phyloP scores from a whole-genome alignment of 148 eudicot genomes.

The Rhododendron mucronatum region DNA sequence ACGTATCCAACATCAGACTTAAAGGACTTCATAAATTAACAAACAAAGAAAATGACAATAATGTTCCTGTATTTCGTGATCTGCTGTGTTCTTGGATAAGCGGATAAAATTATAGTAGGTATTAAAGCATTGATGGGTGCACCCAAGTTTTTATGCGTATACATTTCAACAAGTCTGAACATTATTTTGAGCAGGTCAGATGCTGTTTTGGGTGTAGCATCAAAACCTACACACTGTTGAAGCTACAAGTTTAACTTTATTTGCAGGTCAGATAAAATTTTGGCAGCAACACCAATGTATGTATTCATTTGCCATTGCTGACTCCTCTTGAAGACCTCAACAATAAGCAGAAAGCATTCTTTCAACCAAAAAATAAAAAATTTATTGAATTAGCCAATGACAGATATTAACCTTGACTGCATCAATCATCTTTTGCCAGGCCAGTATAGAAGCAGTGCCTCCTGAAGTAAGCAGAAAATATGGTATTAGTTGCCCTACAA shows the following conservation, averaged over 20 bases:
- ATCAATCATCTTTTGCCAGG: constrained; percentile 47
- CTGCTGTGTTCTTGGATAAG: neutral
- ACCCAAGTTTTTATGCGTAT: neutral
- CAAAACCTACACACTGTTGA: neutral
- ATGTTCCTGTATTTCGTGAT: neutral
- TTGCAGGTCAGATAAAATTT: neutral
- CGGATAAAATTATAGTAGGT: neutral
- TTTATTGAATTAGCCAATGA: neutral
- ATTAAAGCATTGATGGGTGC: neutral
- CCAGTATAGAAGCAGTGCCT: constrained; percentile 5
- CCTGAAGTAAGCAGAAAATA: constrained; percentile 15
- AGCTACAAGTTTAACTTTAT: neutral
- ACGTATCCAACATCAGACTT: neutral
- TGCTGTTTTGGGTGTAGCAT: neutral
- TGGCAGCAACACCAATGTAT: neutral
- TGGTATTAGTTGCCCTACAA: neutral
- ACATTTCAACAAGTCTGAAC: neutral
- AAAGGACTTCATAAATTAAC: neutral
- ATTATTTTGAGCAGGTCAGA: neutral
- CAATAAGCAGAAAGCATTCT: neutral
- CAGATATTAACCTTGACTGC: constrained; percentile 33
- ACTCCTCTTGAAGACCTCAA: neutral
- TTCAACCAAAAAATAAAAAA: neutral
- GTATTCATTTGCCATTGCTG: neutral
- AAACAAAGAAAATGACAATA: neutral